Evolutionary conservation across 1,284 basidiomycete species (phyloP), one percentile per base, ranked within the genome.

Genomic region (Leccinum pachyderme): DNA sequence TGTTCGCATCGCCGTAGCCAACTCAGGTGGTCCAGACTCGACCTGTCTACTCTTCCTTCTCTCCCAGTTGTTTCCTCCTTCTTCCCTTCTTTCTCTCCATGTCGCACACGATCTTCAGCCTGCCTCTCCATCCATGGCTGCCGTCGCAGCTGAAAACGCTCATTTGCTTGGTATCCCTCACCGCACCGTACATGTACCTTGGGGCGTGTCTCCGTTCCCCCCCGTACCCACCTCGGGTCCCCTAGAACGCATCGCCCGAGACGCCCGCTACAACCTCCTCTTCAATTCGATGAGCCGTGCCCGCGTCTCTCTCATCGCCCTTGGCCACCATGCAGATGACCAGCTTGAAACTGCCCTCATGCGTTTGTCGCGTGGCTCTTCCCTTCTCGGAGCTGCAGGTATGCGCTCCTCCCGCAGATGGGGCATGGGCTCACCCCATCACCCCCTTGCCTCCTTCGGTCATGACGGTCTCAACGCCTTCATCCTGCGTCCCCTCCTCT

Each of bases 21-120:
- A 85, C 64, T 92, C 90, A 18, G 89, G 87, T 11, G 90, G 90
- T 2, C 81, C 89, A 11, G 89, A 92, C 67, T 92, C 89, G 5
- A 83, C 85, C 2, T 88, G 86, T 65, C 75, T 92, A 5, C 74
- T 91, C 9, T 89, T 82, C 63, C 79, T 91, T 9, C 71, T 91
- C 29, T 63, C 78, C 43, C 74, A 72, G 28, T 69, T 78, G 33
- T 58, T 81, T 8, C 54, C 50, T 22, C 46, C 44, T 2, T 59
- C 5, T 72, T 64, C 65, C 7, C 61, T 87, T 4, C 60, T 82
- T n/a, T 87, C 89, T 1, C 44, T 90, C 11, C 81, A 85, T 54
- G 76, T 92, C 47, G 77, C 87, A 62, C 89, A 92, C 73, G 67
- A 72, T 13, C 72, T 92, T 7, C 89, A 91, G 68, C 55, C 72